Conservation (phyloP, 1,139 yeast species). For the Suhomyces guaymorum region DNA sequence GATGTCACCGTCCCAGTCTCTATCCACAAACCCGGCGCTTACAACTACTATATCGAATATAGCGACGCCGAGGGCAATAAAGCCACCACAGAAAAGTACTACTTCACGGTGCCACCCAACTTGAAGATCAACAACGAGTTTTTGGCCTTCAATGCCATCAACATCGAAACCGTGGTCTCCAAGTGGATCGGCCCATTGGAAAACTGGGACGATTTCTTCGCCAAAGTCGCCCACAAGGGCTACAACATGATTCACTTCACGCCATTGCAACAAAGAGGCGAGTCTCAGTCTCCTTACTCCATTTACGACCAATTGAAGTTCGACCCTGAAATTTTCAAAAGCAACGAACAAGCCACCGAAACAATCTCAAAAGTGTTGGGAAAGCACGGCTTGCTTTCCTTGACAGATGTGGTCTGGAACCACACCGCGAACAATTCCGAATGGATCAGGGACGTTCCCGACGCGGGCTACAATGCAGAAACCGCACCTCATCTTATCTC, state of each 20-base stretch:
- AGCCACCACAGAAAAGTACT: constrained; percentile 55
- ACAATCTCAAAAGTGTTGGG: constrained; percentile 44
- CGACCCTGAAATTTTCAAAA: constrained; percentile 64
- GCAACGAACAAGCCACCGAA: constrained; percentile 32
- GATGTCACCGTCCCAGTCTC: constrained; percentile 64
- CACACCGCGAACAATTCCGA: constrained; percentile 90
- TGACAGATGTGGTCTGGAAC: constrained; percentile 92
- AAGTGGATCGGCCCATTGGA: constrained; percentile 81
- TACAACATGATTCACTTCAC: constrained; percentile 97
- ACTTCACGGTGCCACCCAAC: constrained; percentile 82
- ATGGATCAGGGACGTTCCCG: constrained; percentile 87
- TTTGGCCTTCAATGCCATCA: constrained; percentile 76
- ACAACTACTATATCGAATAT: constrained; percentile 62
- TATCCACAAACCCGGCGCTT: constrained; percentile 78
- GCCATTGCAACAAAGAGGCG: constrained; percentile 87
- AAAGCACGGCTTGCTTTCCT: constrained; percentile 63
- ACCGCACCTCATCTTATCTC: constrained; percentile 88
- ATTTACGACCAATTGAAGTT: constrained; percentile 80
- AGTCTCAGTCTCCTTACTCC: constrained; percentile 88
- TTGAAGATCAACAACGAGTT: constrained; percentile 56
- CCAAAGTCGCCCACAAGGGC: constrained; percentile 65
- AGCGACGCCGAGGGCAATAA: constrained; percentile 31
- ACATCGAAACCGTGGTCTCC: constrained; percentile 82
- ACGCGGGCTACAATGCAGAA: constrained; percentile 78
- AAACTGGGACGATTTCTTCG: constrained; percentile 67